Percentiles rank a stretch among this genome's conserved stretches.
Evolutionary conservation across 2,329 filamentous ascomycete species (phyloP).

Genomic region (Pyrenophora tritici-repentis): DNA sequence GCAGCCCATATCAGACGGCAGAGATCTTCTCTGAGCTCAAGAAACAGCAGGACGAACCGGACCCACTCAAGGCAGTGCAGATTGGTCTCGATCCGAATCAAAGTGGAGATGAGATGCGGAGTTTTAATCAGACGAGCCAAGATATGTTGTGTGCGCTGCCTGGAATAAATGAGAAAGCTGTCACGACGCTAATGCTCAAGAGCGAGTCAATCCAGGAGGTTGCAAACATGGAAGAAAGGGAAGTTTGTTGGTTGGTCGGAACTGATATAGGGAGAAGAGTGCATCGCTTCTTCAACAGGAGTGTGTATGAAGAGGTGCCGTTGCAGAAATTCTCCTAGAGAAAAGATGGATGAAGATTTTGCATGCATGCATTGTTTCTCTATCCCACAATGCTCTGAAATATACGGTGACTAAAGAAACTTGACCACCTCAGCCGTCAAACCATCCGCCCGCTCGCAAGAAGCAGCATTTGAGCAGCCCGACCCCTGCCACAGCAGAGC

Average conservation of each 20-base stretch:
- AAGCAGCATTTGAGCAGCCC: constrained; percentile 49
- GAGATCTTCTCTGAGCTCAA: constrained; percentile 97
- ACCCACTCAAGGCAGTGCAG: constrained; percentile 83
- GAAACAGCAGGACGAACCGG: constrained; percentile 84
- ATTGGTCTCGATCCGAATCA: constrained; percentile 72
- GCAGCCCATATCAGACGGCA: constrained; percentile 89
- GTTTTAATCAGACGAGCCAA: constrained; percentile 82
- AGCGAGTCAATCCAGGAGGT: constrained; percentile 79
- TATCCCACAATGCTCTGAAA: constrained; percentile 8
- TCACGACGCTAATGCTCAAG: constrained; percentile 72
- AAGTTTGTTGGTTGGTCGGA: constrained; percentile 76
- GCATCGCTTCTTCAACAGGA: constrained; percentile 76
- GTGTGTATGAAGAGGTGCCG: constrained; percentile 50
- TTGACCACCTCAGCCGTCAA: not conserved
- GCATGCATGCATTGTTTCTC: constrained; percentile 8
- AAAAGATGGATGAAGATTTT: constrained; percentile 1
- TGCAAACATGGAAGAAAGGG: constrained; percentile 79
- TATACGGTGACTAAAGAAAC: not conserved
- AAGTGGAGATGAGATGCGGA: constrained; percentile 62
- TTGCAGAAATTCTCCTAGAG: constrained; percentile 25
- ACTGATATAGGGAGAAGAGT: constrained; percentile 77
- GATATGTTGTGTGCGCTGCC: constrained; percentile 89
- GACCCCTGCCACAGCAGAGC: constrained; percentile 22
- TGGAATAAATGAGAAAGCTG: constrained; percentile 74
- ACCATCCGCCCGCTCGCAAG: constrained; percentile 46